Base-by-base conservation (phyloP, 2,329 filamentous ascomycete genomes). In the Fonsecaea monophora region DNA sequence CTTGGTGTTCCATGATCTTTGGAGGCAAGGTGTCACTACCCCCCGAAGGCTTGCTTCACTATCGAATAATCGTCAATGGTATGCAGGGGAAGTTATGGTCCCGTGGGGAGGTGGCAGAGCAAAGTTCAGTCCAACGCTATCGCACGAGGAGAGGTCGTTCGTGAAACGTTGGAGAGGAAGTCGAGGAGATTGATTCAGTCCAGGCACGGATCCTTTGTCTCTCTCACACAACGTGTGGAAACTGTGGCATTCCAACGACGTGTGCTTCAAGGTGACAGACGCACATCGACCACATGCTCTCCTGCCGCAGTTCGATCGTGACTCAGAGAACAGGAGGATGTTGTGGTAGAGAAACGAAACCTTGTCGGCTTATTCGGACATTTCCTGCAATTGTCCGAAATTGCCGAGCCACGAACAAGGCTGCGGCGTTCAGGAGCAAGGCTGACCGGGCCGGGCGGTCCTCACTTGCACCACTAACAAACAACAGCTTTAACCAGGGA, bases 351-450 rank as follows among this genome's bases (percentile, higher is more conserved):
- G 25, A 7, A 53, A 53, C 48, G 25, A 32, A 21, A 53, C 25
- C 48, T 21, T 53, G 15, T 53, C 48, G 48, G 48, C 48, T 53
- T 53, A 32, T 53, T 53, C 48, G 48, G 48, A 53, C 48, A 53
- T 53, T 21, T 32, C 25, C 7, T 5, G 3, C 18, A 53, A 21
- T 53, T 21, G 48, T 21, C 48, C 48, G 48, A 53, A 53, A 21
- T 53, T 32, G 48, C 48, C 48, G 48, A 53, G 7, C 15, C 12
- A 21, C 5, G 15, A 21, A 53, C 37, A 40, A 40, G 37, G 37
- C 37, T 40, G 37, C 3, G 10, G 12, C 37, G 12, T 4, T 13
- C 10, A 13, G 9, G 8, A 40, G 8, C 37, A 40, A 40, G 12
- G 37, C 37, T 4, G 21, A 2, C 21, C 2, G 25, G 25, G 25